Evolutionary conservation across 805 yeast species (phyloP), one percentile per base, ranked within the genome.

Genomic region (Ogataea trehaloabstinens): DNA sequence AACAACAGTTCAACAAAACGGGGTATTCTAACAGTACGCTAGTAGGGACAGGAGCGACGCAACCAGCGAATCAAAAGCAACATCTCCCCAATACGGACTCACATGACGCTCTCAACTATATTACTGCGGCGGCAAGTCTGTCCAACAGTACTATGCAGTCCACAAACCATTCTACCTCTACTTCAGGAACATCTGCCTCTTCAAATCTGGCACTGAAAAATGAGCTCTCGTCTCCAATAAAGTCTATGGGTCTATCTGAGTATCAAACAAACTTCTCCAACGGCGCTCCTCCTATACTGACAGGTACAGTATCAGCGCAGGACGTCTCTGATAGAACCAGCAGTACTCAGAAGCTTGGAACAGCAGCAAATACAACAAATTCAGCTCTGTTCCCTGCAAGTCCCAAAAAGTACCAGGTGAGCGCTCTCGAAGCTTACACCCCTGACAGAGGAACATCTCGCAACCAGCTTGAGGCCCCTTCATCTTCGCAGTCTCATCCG

Each of bases 351-450:
- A 37, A 27, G 15, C 32, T 32, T 24, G 19, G 5, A 15, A 22
- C 15, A 11, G n/a, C 37, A 21, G 24, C 24, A 29, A 22, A 19
- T 20, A 24, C 41, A 13, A 28, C 41, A 20, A 34, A 22, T 19
- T 30, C 42, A n/a, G 28, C 44, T n/a, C 18, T 44, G 13, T 38
- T 38, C 31, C 44, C 45, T 12, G 44, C 48, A 12, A 51, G 55
- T 35, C 63, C 62, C 4, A 72, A 72, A 42, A 66, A 73, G 5
- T 70, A 65, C 45, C 68, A 70, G 34, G 65, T 70, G 2, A 67
- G 71, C 21, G 74, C 80, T n/a, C 57, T 76, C 46, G 85, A 79
- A 49, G 81, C 83, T 4, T 76, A 75, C 48, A 79, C 86, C 0
- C 85, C 85, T 2, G 85, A 78, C 45, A 57, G 85, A 27, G 82